Evolutionary conservation across 345 rosid genomes (phyloP).

Genomic region (Brassica nigra): DNA sequence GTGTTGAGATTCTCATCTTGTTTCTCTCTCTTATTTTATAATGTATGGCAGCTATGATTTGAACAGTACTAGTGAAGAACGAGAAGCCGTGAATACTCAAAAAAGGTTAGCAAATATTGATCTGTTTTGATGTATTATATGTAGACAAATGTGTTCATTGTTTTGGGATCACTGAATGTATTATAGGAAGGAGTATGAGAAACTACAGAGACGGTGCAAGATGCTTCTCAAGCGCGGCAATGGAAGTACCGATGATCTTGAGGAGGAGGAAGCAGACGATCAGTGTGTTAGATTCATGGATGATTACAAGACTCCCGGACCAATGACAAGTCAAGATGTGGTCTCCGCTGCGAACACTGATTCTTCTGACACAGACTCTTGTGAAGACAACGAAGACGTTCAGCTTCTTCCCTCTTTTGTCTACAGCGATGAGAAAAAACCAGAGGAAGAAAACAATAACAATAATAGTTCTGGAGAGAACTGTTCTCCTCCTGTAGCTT

Average conservation of each 20-base stretch:
- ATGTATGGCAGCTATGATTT: constrained; percentile 67
- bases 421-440: constrained; percentile 48
- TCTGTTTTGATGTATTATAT: neutral
- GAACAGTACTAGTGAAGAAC: constrained; percentile 78
- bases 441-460: constrained; percentile 44
- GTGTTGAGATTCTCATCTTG: constrained; percentile 13
- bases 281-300: constrained; percentile 50
- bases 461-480: constrained; percentile 33
- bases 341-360: constrained; percentile 63
- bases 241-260: constrained; percentile 57
- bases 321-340: constrained; percentile 52
- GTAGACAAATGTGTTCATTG: neutral
- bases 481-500: constrained; percentile 34
- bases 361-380: constrained; percentile 86
- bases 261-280: constrained; percentile 52
- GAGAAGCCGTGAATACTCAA: constrained; percentile 57
- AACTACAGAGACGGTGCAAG: constrained; percentile 70
- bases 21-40: neutral
- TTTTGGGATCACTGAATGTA: constrained; percentile 41
- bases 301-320: constrained; percentile 47
- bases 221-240: constrained; percentile 50
- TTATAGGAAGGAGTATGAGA: constrained; percentile 90
- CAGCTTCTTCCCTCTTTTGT: constrained; percentile 54
- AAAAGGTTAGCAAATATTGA: constrained; percentile 55
- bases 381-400: constrained; percentile 70